Conservation (phyloP, 768 basidiomycete genomes). For the Sutorius australiensis region DNA sequence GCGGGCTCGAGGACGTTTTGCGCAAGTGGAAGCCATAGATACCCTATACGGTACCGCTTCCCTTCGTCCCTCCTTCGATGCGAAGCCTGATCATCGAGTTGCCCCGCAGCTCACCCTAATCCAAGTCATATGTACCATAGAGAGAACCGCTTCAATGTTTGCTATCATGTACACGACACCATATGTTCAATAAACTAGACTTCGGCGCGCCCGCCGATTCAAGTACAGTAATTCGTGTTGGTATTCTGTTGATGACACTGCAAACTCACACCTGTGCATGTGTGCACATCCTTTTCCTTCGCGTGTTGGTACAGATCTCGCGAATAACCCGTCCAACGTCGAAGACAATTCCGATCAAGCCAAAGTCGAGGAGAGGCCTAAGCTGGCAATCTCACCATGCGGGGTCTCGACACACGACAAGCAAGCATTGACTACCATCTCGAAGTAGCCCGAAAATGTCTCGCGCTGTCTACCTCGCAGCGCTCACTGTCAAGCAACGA, state of each 20-base stretch:
- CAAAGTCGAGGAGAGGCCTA: not conserved
- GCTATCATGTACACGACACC: not conserved
- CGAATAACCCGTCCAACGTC: not conserved
- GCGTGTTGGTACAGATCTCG: not conserved
- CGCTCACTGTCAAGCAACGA: not conserved
- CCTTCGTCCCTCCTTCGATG: not conserved
- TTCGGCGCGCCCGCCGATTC: too few species aligned
- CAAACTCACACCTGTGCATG: too few species aligned
- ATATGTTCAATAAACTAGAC: too few species aligned
- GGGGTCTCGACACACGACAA: conserved; percentile 12
- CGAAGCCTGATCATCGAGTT: conserved; percentile 3
- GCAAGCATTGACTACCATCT: conserved; percentile 20
- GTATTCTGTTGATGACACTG: too few species aligned
- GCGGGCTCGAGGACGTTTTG: conserved; percentile 24
- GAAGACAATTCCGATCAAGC: not conserved
- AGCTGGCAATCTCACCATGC: not conserved
- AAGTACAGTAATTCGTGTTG: too few species aligned
- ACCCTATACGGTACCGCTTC: not conserved
- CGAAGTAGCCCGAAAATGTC: conserved; percentile 15
- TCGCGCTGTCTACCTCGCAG: conserved; percentile 5
- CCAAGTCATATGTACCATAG: not conserved
- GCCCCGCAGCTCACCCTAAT: not conserved
- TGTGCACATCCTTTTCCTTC: not conserved
- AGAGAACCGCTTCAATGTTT: not conserved
- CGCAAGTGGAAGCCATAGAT: conserved; percentile 21